Base-by-base conservation (phyloP, 2,329 filamentous ascomycete genomes). In the Knoxdaviesia proteae region DNA sequence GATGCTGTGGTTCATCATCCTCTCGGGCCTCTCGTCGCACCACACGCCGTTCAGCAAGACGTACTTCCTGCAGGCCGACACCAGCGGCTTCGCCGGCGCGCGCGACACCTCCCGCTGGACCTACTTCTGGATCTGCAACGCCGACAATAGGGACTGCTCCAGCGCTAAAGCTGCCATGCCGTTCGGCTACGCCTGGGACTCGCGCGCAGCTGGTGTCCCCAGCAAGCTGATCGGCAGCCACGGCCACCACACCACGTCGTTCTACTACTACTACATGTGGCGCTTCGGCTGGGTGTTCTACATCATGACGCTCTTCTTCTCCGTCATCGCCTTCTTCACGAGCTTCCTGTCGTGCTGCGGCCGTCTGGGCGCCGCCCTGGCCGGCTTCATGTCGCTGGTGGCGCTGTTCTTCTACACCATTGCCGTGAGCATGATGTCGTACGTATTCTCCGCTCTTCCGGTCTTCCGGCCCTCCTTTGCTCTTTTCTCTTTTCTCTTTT, bases 231-330 rank as follows among this genome's bases (percentile, higher is more conserved):
- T 61, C 35, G 69, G 79, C 36, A 45, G 48, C 7, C 66, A 75
- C 50, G 72, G 63, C 46, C 61, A 61, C 46, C 49, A 60, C 45
- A 77, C 71, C 4, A 78, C 74, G 5, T 69, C 67, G 47, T 56
- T 48, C 29, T 61, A 62, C 48, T 93, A 77, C 66, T 96, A 71
- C 63, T 84, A 86, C 61, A 69, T 90, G 55, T 92, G 84, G 63
- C 75, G 88, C 36, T 94, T 94, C 64, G 80, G 84, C 58, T 96
- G 88, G 72, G 84, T 87, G 35, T 90, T 94, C 60, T 82, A 82
- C 63, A 65, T 96, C 44, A 78, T 96, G 49, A 74, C 77, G 11
- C 71, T 94, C 35, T 76, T 94, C 66, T 90, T 93, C 58, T 72
- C 73, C 48, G 67, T 72, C 40, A 44, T 74, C 31, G 73, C 79